phyloP scores from a whole-genome alignment of 23 red algal species.

The Agarophyton chilense region DNA sequence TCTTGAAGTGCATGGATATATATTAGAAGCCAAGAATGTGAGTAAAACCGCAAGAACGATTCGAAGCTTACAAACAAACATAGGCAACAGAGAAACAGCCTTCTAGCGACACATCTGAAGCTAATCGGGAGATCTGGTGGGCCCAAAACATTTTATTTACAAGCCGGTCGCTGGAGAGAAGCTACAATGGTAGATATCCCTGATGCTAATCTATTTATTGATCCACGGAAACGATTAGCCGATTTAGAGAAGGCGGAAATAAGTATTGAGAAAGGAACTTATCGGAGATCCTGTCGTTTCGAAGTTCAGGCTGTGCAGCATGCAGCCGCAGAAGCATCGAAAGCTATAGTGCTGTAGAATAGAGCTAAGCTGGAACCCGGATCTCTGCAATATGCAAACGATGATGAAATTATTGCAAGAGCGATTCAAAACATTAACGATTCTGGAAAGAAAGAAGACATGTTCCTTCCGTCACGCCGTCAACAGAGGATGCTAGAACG shows the following conservation, averaged over 20 bases:
- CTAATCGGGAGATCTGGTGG: slow-evolving; percentile 31
- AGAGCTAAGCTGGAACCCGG: slow-evolving; percentile 15
- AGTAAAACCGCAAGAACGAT: slow-evolving; percentile 40
- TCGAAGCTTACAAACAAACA: slow-evolving; percentile 23
- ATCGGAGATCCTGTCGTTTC: too few relatives aligned
- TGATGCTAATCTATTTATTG: too few relatives aligned
- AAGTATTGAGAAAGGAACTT: too few relatives aligned
- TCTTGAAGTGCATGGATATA: too few relatives aligned
- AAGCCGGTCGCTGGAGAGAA: too few relatives aligned
- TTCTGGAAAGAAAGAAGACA: background rate
- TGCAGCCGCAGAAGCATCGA: too few relatives aligned
- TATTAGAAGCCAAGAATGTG: slow-evolving; percentile 41
- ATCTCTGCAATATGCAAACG: slow-evolving; percentile 31
- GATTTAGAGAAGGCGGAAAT: too few relatives aligned
- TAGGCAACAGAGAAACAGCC: slow-evolving; percentile 44
- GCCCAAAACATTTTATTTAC: too few relatives aligned
- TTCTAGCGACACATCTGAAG: slow-evolving; percentile 44
- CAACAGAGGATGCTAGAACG: slow-evolving; percentile 63
- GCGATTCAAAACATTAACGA: too few relatives aligned
- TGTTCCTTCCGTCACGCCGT: slow-evolving; percentile 3
- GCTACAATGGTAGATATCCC: too few relatives aligned
- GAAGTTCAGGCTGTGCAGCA: too few relatives aligned
- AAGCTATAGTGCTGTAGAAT: slow-evolving; percentile 53
- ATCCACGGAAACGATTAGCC: too few relatives aligned
- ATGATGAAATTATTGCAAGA: slow-evolving; percentile 46